Evolutionary conservation across 352 stramenopile species (phyloP).

Genomic region (Phytopythium delawarense): DNA sequence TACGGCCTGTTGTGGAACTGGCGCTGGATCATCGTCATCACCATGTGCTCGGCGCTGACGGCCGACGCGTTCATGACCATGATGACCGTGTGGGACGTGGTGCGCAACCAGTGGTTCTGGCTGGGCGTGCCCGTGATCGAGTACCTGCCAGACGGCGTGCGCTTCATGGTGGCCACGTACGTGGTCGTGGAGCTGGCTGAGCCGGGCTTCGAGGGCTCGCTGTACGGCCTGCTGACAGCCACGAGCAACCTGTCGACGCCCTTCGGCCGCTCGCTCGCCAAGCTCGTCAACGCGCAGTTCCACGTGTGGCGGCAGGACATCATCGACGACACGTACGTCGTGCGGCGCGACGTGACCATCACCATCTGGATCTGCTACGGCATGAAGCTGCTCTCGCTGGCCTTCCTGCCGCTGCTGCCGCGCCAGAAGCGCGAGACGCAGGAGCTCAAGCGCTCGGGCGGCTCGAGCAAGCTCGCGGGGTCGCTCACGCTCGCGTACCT

Average conservation of each 20-base stretch:
- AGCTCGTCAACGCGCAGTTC: slow-evolving; percentile 50
- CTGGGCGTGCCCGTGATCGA: slow-evolving; percentile 45
- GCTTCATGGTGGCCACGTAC: slow-evolving; percentile 61
- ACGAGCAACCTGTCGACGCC: slow-evolving; percentile 44
- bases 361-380: slow-evolving; percentile 54
- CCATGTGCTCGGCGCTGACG: slow-evolving; percentile 26
- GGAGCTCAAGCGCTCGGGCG: slow-evolving; percentile 33
- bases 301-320: slow-evolving; percentile 49
- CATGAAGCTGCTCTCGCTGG: slow-evolving; percentile 50
- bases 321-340: slow-evolving; percentile 29
- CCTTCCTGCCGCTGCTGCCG: slow-evolving; percentile 43
- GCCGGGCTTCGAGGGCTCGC: slow-evolving; percentile 39
- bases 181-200: slow-evolving; percentile 58
- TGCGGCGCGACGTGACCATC: slow-evolving; percentile 55
- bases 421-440: slow-evolving; percentile 47
- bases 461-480: slow-evolving; percentile 30
- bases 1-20: slow-evolving; percentile 58
- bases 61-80: slow-evolving; percentile 51
- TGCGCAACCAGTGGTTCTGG: slow-evolving; percentile 67
- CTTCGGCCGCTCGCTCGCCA: slow-evolving; percentile 39
- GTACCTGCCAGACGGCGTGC: slow-evolving; percentile 42
- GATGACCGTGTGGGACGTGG: slow-evolving; percentile 45
- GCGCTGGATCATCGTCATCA: slow-evolving; percentile 38
- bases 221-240: slow-evolving; percentile 55
- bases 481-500: slow-evolving; percentile 32